A percentile compares a stretch with the other conserved stretches of the same genome.
Evolutionary conservation across 2,329 filamentous ascomycete genomes (phyloP).

Genomic region (Harringtonia aguacate): DNA sequence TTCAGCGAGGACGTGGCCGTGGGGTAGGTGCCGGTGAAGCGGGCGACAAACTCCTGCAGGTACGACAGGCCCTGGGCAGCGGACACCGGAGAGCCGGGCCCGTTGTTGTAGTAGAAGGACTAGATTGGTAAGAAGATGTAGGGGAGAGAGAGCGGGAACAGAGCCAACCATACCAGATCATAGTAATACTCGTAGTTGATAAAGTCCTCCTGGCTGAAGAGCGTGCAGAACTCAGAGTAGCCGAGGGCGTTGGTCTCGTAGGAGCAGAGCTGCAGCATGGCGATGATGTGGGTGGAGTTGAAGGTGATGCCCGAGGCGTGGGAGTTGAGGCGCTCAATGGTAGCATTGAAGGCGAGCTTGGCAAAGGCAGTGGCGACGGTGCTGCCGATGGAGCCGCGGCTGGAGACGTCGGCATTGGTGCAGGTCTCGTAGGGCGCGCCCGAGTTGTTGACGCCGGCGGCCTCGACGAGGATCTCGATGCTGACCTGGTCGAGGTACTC

Average conservation of each 20-base stretch:
- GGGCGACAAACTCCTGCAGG: slow-evolving; percentile 21
- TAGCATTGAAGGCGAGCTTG: slow-evolving; percentile 17
- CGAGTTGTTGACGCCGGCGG: slow-evolving; percentile 9
- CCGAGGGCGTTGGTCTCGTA: slow-evolving; percentile 26
- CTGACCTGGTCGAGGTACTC: slow-evolving; percentile 21
- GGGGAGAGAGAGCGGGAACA: slow-evolving; percentile 3
- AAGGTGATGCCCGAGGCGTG: slow-evolving; percentile 17
- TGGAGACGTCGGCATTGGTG: slow-evolving; percentile 7
- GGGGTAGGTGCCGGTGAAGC: slow-evolving; percentile 19
- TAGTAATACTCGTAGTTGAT: slow-evolving; percentile 31
- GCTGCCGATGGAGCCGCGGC: slow-evolving; percentile 16
- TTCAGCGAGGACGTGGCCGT: slow-evolving; percentile 18
- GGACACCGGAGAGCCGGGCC: slow-evolving; percentile 21
- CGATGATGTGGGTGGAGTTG: slow-evolving; percentile 22
- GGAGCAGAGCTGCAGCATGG: slow-evolving; percentile 27
- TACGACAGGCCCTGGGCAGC: slow-evolving; percentile 21
- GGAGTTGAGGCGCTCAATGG: slow-evolving; percentile 18
- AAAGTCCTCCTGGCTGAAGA: slow-evolving; percentile 31
- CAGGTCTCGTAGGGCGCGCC: slow-evolving; percentile 4
- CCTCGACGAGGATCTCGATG: slow-evolving; percentile 23
- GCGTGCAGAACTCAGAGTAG: slow-evolving; percentile 28
- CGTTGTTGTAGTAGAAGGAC: slow-evolving; percentile 21
- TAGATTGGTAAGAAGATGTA: slow-evolving; percentile 12
- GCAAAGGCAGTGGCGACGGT: slow-evolving; percentile 14
- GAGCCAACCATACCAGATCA: slow-evolving; percentile 25